Conservation (phyloP, 768 basidiomycete species). For the Tricholoma bakamatsutake region DNA sequence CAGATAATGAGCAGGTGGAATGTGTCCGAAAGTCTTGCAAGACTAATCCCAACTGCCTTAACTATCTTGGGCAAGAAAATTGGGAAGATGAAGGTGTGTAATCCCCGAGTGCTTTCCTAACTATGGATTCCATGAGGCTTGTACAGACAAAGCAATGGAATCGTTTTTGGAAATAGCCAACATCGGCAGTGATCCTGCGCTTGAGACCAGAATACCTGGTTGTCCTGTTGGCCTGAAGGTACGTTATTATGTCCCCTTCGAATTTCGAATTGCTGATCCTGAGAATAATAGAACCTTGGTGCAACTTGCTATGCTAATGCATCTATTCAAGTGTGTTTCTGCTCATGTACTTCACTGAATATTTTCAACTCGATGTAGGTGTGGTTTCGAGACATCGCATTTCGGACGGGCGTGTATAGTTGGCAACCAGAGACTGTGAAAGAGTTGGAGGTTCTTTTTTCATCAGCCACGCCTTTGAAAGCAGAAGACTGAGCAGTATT, state of each 20-base stretch:
- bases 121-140: slow-evolving; percentile 4
- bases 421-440: slow-evolving; percentile 55
- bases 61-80: slow-evolving; percentile 77
- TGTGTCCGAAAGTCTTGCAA: slow-evolving; percentile 67
- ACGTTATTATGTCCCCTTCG: slow-evolving; percentile 8
- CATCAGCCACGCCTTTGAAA: background rate
- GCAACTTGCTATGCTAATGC: slow-evolving; percentile 98
- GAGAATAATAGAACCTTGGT: slow-evolving; percentile 75
- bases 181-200: slow-evolving; percentile 50
- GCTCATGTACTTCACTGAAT: background rate
- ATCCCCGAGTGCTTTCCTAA: slow-evolving; percentile 5
- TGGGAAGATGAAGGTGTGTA: slow-evolving; percentile 70
- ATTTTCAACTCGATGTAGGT: slow-evolving; percentile 42
- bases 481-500: slow-evolving; percentile 1
- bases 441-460: slow-evolving; percentile 28
- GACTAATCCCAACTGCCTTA: slow-evolving; percentile 79
- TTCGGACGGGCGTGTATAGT: slow-evolving; percentile 77
- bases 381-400: slow-evolving; percentile 84
- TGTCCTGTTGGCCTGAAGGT: slow-evolving; percentile 79
- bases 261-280: background rate
- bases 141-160: slow-evolving; percentile 42
- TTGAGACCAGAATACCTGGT: slow-evolving; percentile 42
- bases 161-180: slow-evolving; percentile 47
- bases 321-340: slow-evolving; percentile 67
- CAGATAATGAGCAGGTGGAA: slow-evolving; percentile 52